A percentile compares a stretch with the other conserved stretches of the same genome.
These are phyloP conservation scores for Exophiala viscosa DNA, from an alignment of 2,329 filamentous ascomycete genomes.

Conservation along the genomic window DNA sequence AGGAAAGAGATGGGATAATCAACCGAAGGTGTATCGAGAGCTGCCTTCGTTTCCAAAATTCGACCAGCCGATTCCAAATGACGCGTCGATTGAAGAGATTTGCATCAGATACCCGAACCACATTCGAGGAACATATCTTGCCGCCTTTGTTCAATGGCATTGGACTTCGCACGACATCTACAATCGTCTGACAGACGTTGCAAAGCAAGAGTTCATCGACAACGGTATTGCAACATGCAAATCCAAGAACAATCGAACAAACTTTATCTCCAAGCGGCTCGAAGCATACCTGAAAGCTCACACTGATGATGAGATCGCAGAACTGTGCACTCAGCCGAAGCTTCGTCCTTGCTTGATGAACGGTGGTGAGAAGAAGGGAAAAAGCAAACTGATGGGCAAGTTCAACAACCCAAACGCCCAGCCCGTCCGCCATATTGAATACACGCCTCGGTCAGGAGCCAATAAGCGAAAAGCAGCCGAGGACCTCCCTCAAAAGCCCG, in stretches of 20 bases:
- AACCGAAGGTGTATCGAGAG: slow-evolving; percentile 7
- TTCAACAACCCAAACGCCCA: slow-evolving; percentile 10
- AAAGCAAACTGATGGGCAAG: slow-evolving; percentile 12
- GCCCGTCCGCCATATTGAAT: not conserved
- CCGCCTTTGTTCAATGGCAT: slow-evolving; percentile 18
- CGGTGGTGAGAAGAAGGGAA: slow-evolving; percentile 10
- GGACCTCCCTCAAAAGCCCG: not conserved
- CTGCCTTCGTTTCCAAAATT: slow-evolving; percentile 13
- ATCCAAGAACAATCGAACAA: slow-evolving; percentile 7
- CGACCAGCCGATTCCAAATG: slow-evolving; percentile 8
- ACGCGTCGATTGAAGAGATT: slow-evolving; percentile 16
- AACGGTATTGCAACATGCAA: slow-evolving; percentile 1
- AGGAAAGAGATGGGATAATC: not conserved
- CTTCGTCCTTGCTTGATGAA: slow-evolving; percentile 9
- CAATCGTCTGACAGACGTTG: slow-evolving; percentile 3
- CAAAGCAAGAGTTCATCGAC: slow-evolving; percentile 6
- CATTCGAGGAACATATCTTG: slow-evolving; percentile 12
- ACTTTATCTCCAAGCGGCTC: slow-evolving; percentile 19
- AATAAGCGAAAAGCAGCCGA: not conserved
- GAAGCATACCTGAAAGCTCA: not conserved
- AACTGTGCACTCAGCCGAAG: slow-evolving; percentile 8
- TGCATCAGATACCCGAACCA: slow-evolving; percentile 22
- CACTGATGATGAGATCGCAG: slow-evolving; percentile 4
- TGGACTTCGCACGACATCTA: slow-evolving; percentile 18
- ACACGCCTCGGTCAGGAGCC: not conserved